These are phyloP conservation scores for Penicillium atrosanguineum DNA, from an alignment of 495 filamentous ascomycete genomes.

Conservation along the genomic window DNA sequence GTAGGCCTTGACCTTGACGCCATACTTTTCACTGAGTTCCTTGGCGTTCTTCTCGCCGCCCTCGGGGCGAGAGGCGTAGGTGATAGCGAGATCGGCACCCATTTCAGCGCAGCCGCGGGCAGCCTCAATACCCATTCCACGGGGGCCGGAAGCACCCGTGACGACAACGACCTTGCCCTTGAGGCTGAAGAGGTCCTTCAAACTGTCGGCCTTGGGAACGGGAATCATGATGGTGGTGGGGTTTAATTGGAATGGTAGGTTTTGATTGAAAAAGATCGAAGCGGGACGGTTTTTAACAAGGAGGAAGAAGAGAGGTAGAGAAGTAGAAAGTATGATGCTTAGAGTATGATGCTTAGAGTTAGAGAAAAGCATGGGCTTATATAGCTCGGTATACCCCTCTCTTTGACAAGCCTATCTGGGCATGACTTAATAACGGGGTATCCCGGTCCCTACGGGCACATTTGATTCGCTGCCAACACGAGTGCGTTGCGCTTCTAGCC, in stretches of 20 bases:
- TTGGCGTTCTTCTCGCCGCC: conserved; percentile 65
- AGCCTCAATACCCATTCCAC: conserved; percentile 71
- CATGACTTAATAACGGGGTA: conserved; percentile 8
- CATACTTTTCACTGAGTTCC: conserved; percentile 56
- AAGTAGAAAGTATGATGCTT: not conserved
- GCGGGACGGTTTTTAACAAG: not conserved
- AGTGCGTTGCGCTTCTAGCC: not conserved
- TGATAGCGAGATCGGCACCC: conserved; percentile 67
- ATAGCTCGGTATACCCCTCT: not conserved
- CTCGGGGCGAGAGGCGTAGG: conserved; percentile 59
- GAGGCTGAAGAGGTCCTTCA: conserved; percentile 65
- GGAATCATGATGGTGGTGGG: conserved; percentile 34
- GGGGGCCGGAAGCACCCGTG: conserved; percentile 67
- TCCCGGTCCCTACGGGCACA: not conserved
- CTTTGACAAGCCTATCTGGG: not conserved
- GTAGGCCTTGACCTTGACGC: conserved; percentile 67
- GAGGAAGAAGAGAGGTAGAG: not conserved
- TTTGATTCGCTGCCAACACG: not conserved
- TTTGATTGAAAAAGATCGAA: not conserved
- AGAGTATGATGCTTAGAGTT: not conserved
- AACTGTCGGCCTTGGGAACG: conserved; percentile 54
- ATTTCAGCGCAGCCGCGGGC: conserved; percentile 71
- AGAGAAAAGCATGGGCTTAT: not conserved
- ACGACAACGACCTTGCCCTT: conserved; percentile 73
- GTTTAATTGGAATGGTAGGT: not conserved